Conservation (phyloP, 2,329 filamentous ascomycete species). For the Sporothrix protearum region DNA sequence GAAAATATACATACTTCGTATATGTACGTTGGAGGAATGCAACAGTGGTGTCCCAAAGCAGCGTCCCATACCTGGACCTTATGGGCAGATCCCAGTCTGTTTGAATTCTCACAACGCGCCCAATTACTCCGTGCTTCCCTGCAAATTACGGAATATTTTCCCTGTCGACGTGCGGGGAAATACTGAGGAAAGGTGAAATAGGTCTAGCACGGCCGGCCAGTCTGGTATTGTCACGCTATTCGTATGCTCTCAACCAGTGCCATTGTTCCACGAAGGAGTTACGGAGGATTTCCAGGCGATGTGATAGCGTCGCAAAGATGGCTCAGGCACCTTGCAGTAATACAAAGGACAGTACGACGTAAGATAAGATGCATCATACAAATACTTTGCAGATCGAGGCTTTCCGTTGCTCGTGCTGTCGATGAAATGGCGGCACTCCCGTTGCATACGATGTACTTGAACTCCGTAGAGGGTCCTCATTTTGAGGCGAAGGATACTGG, state of each 20-base stretch:
- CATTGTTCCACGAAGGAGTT: not conserved
- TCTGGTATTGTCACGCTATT: no score
- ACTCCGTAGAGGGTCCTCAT: not conserved
- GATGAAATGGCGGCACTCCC: not conserved
- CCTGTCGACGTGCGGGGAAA: slow-evolving; percentile 1
- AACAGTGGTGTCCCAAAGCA: not conserved
- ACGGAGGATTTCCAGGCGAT: not conserved
- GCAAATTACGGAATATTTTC: not conserved
- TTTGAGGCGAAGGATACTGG: not conserved
- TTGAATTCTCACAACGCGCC: not conserved
- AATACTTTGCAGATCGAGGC: not conserved
- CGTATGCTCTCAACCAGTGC: no score
- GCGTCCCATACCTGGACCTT: not conserved
- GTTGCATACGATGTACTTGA: no score
- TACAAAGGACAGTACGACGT: no score
- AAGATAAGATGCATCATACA: not conserved
- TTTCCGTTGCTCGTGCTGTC: not conserved
- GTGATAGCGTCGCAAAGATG: not conserved
- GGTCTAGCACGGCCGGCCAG: not conserved
- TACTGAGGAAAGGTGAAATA: not conserved
- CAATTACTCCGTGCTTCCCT: not conserved
- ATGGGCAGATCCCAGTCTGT: not conserved
- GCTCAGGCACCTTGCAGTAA: not conserved
- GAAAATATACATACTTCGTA: no score
- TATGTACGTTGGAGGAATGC: not conserved